phyloP scores from a whole-genome alignment of 129 eudicot species.

The Deinandra increscens region DNA sequence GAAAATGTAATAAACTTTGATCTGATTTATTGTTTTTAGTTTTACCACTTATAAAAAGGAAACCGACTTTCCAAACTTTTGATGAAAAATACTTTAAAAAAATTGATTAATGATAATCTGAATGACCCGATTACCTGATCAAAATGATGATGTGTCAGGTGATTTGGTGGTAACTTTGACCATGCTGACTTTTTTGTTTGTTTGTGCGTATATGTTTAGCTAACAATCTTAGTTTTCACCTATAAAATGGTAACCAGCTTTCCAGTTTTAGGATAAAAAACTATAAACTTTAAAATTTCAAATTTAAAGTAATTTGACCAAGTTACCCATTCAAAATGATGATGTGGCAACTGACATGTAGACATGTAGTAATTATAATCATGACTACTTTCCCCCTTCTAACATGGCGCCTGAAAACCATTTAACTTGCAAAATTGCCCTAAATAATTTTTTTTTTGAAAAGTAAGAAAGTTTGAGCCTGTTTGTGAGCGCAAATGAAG shows the following conservation, averaged over 20 bases:
- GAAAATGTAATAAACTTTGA: neutral
- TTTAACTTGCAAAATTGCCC: neutral
- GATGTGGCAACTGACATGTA: neutral
- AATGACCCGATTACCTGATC: neutral
- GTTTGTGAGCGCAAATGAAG: neutral
- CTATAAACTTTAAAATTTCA: neutral
- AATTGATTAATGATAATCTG: neutral
- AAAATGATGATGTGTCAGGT: neutral
- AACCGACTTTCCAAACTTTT: neutral
- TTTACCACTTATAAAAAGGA: neutral
- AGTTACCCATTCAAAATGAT: neutral
- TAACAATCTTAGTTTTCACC: neutral
- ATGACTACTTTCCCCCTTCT: neutral
- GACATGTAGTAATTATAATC: neutral
- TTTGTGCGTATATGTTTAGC: neutral
- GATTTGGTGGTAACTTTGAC: neutral
- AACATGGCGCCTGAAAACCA: neutral
- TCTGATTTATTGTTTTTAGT: neutral
- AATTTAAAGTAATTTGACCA: neutral
- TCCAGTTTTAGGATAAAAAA: neutral
- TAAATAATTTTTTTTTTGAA: neutral
- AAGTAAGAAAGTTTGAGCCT: neutral
- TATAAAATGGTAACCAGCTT: constrained; percentile 5
- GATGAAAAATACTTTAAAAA: neutral
- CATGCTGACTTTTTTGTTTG: neutral